Conservation (phyloP, 1,139 yeast species). For the Yamadazyma triangularis region DNA sequence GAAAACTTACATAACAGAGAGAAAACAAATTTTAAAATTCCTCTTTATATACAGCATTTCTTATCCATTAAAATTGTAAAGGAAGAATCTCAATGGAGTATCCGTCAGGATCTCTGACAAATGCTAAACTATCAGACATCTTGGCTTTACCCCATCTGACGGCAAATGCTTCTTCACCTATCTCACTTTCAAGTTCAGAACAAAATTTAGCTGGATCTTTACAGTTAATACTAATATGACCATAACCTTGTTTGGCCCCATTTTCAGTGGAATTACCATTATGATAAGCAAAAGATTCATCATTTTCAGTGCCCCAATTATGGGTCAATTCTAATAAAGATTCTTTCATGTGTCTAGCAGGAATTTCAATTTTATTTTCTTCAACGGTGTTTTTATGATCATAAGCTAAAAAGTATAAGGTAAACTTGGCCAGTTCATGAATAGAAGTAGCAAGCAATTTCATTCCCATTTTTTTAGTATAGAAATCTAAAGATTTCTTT, state of each 20-base stretch:
- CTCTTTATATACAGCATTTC: too few species aligned
- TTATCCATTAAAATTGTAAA: too few species aligned
- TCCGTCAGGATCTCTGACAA: conserved; percentile 88
- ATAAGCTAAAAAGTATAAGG: conserved; percentile 81
- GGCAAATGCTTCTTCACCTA: conserved; percentile 34
- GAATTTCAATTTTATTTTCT: conserved; percentile 28
- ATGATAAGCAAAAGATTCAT: conserved; percentile 70
- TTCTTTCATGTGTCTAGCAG: conserved; percentile 43
- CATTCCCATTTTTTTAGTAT: conserved; percentile 77
- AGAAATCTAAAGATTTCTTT: conserved; percentile 66
- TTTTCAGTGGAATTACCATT: conserved; percentile 62
- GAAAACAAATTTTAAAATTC: too few species aligned
- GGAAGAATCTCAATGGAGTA: conserved; percentile 71
- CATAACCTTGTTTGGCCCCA: conserved; percentile 74
- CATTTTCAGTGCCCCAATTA: conserved; percentile 91
- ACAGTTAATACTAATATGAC: conserved; percentile 78
- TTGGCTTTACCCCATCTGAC: conserved; percentile 54
- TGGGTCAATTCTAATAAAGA: conserved; percentile 85
- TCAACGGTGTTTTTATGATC: conserved; percentile 35
- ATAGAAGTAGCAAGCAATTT: conserved; percentile 54
- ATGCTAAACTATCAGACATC: conserved; percentile 45
- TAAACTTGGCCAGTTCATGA: conserved; percentile 68
- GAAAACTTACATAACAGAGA: too few species aligned
- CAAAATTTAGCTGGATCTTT: conserved; percentile 58
- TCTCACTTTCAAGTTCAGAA: conserved; percentile 42